These are phyloP conservation scores for Trypanosoma theileri DNA, from an alignment of 208 protist species.

Conservation along the genomic window DNA sequence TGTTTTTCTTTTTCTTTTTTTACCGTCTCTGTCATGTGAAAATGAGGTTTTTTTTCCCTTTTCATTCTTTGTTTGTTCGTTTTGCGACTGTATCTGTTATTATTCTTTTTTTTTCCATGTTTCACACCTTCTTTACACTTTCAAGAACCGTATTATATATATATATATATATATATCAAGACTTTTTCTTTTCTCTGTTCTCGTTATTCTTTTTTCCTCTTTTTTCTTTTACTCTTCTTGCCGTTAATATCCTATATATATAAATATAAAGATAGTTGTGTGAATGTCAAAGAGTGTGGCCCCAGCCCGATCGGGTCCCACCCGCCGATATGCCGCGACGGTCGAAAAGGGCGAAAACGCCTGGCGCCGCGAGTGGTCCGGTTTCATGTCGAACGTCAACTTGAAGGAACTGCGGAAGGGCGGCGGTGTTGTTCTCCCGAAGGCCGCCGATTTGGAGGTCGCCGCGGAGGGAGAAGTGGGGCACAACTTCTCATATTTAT, in stretches of 20 bases:
- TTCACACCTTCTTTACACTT: too few relatives aligned
- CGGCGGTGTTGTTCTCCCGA: constrained; percentile 52
- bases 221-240: constrained; percentile 8
- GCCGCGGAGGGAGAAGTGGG: constrained; percentile 10
- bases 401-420: constrained; percentile 76
- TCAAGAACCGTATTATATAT: too few relatives aligned
- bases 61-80: too few relatives aligned
- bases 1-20: too few relatives aligned
- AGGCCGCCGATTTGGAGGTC: constrained; percentile 54
- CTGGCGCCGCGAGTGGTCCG: constrained; percentile 82
- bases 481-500: constrained; percentile 75
- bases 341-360: constrained; percentile 82
- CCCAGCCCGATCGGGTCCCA: constrained; percentile 10
- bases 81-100: too few relatives aligned
- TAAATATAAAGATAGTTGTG: constrained; percentile 3
- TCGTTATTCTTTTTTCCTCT: constrained; percentile 4
- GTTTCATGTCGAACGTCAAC: constrained; percentile 83
- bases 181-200: constrained; percentile 1
- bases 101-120: too few relatives aligned
- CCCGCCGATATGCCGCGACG: constrained; percentile 67
- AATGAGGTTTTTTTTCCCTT: too few relatives aligned
- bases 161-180: constrained; percentile 4
- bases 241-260: constrained; percentile 6
- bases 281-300: constrained; percentile 23
- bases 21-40: too few relatives aligned